phyloP scores from a whole-genome alignment of 176 grass and related monocot species.

The Olyra latifolia region DNA sequence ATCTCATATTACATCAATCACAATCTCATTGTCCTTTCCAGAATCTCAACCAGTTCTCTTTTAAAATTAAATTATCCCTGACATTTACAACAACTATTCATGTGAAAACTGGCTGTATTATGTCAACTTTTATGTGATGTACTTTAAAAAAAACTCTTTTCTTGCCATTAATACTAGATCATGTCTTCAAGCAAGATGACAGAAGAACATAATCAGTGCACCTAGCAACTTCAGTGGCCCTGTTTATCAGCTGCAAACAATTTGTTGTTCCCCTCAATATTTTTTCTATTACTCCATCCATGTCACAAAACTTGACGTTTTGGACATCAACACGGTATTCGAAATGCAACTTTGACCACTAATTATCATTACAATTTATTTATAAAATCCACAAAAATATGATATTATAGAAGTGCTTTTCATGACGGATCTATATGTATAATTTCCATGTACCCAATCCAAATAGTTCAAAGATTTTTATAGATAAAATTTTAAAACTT shows the following conservation, averaged over 20 bases:
- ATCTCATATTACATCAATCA: neutral
- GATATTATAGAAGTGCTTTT: too few species aligned
- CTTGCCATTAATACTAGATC: neutral
- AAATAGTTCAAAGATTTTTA: too few species aligned
- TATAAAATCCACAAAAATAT: too few species aligned
- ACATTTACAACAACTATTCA: neutral
- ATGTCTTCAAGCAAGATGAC: neutral
- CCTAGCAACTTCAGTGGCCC: neutral
- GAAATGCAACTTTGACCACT: too few species aligned
- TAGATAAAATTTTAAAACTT: too few species aligned
- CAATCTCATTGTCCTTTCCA: neutral
- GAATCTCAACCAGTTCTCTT: neutral
- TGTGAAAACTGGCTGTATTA: neutral
- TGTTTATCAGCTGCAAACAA: neutral
- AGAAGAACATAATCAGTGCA: neutral
- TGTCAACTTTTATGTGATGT: neutral
- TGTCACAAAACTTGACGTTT: too few species aligned
- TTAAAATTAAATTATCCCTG: neutral
- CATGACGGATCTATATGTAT: too few species aligned
- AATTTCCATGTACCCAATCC: too few species aligned
- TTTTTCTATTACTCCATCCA: too few species aligned
- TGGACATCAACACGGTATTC: too few species aligned
- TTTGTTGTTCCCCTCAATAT: neutral
- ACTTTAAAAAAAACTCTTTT: constrained; percentile 13
- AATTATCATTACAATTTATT: too few species aligned